Evolutionary conservation across 441 rosid genomes (phyloP).

Genomic region (Erodium texanum): DNA sequence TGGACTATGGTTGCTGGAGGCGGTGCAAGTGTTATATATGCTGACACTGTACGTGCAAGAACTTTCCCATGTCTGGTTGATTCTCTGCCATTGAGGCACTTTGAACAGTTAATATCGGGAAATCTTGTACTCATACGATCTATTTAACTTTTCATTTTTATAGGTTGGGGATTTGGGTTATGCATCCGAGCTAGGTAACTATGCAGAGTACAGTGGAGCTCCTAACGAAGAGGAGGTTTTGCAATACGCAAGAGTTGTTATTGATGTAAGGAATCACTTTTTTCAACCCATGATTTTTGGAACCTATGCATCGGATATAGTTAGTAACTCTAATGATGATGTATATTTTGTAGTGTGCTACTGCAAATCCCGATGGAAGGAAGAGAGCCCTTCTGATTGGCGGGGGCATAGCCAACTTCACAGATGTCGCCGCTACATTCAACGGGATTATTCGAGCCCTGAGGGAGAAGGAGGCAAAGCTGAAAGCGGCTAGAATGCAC

Average conservation of each 20-base stretch:
- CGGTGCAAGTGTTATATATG: slow-evolving; percentile 92
- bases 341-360: slow-evolving; percentile 51
- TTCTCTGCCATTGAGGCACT: neutral
- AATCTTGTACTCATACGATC: neutral
- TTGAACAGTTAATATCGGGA: neutral
- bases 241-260: slow-evolving; percentile 88
- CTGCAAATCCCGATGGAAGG: slow-evolving; percentile 76
- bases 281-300: neutral
- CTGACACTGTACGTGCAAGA: slow-evolving; percentile 57
- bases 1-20: slow-evolving; percentile 99
- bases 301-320: neutral
- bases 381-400: slow-evolving; percentile 83
- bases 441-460: slow-evolving; percentile 77
- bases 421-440: slow-evolving; percentile 87
- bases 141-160: slow-evolving; percentile 14
- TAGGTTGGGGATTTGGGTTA: slow-evolving; percentile 96
- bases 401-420: slow-evolving; percentile 91
- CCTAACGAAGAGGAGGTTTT: slow-evolving; percentile 91
- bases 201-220: slow-evolving; percentile 96
- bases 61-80: neutral
- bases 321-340: too few relatives aligned
- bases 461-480: slow-evolving; percentile 78
- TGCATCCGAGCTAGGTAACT: slow-evolving; percentile 88
- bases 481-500: slow-evolving; percentile 90
- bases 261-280: slow-evolving; percentile 47